Percentiles rank a stretch among this genome's conserved stretches.
phyloP scores from a whole-genome alignment of 164 flowering plant genomes.

The Cinnamomum chago region DNA sequence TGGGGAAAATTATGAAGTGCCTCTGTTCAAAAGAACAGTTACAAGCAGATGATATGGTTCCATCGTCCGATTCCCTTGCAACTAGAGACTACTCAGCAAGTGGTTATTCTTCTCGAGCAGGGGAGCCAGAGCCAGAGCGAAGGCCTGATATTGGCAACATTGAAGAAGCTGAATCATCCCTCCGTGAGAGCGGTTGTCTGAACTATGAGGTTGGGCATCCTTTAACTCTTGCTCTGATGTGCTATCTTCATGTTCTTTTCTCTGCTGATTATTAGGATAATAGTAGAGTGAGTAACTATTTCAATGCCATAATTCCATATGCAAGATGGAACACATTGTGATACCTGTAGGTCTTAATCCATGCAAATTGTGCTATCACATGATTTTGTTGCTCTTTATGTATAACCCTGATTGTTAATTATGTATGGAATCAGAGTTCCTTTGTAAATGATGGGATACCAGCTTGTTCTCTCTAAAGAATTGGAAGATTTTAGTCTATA shows the following conservation, averaged over 20 bases:
- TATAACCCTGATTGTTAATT: neutral
- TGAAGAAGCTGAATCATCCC: conserved; percentile 91
- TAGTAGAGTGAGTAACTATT: too few relatives aligned
- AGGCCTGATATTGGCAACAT: conserved; percentile 66
- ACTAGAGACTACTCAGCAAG: conserved; percentile 82
- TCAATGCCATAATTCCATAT: too few relatives aligned
- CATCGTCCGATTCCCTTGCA: conserved; percentile 75
- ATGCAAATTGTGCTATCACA: neutral
- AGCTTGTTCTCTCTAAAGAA: neutral
- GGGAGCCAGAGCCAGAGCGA: conserved; percentile 47
- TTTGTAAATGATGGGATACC: neutral
- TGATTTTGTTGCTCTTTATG: neutral
- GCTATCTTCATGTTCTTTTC: too few relatives aligned
- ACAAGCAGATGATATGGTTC: conserved; percentile 41
- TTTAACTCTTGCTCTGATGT: neutral
- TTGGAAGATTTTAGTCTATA: neutral
- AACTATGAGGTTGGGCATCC: conserved; percentile 69
- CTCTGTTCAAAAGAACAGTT: conserved; percentile 60
- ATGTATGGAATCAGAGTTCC: neutral
- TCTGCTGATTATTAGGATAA: too few relatives aligned
- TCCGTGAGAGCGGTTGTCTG: conserved; percentile 73
- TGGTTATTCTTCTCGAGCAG: conserved; percentile 62
- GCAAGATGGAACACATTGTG: too few relatives aligned
- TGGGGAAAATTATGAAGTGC: conserved; percentile 66
- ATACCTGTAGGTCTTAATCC: neutral